phyloP scores from a whole-genome alignment of 192 early-diverging fungal species.

The Podila epigama region DNA sequence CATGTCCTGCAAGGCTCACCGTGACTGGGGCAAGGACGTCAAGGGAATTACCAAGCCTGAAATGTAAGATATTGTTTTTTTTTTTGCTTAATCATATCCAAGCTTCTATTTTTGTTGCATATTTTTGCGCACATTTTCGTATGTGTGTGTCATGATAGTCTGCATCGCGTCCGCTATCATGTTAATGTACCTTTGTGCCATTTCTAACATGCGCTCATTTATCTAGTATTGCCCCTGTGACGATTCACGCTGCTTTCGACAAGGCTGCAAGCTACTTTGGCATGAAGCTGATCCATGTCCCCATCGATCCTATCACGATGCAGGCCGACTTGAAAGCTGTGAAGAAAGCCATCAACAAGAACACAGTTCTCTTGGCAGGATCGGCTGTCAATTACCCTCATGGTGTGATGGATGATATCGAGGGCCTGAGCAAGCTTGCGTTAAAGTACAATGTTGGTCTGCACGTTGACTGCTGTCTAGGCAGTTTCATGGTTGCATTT shows the following conservation, averaged over 20 bases:
- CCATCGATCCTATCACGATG: constrained; percentile 78
- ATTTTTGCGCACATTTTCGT: neutral
- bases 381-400: constrained; percentile 95
- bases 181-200: no score
- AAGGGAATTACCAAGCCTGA: constrained; percentile 90
- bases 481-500: constrained; percentile 94
- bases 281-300: constrained; percentile 86
- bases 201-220: neutral
- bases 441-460: constrained; percentile 83
- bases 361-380: constrained; percentile 92
- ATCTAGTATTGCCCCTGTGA: constrained; percentile 85
- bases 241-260: constrained; percentile 94
- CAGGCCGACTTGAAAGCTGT: constrained; percentile 82
- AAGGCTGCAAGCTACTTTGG: constrained; percentile 94
- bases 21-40: constrained; percentile 80
- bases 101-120: neutral
- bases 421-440: constrained; percentile 78
- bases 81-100: neutral
- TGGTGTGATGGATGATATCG: constrained; percentile 92
- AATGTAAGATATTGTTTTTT: constrained; percentile 69
- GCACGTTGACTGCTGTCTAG: constrained; percentile 97
- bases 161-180: no score
- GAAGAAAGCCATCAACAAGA: constrained; percentile 81
- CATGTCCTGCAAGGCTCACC: constrained; percentile 94
- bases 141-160: no score